Percentiles rank a stretch among this genome's conserved stretches.
These are phyloP conservation scores for Trichaptum fuscoviolaceum DNA, from an alignment of 768 basidiomycete genomes.

Conservation along the genomic window DNA sequence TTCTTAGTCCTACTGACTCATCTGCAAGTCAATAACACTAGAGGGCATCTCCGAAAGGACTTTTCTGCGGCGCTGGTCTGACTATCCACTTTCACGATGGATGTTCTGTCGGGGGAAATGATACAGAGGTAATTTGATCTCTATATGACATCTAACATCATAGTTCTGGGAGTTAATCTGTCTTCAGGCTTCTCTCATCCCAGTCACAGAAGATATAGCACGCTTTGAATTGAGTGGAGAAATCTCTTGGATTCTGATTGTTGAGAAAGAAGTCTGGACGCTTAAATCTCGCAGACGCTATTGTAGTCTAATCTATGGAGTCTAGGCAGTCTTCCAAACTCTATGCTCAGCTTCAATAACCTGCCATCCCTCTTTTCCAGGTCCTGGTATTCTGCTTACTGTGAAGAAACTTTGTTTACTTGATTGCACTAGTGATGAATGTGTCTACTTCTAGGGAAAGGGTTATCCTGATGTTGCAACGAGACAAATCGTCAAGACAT, in stretches of 20 bases:
- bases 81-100: constrained; percentile 53
- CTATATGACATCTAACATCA: background rate
- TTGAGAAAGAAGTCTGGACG: constrained; percentile 84
- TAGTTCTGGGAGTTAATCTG: constrained; percentile 4
- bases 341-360: constrained; percentile 58
- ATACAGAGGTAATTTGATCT: constrained; percentile 47
- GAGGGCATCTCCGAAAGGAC: constrained; percentile 88
- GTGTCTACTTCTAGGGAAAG: constrained; percentile 61
- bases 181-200: constrained; percentile 68
- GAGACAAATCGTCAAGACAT: constrained; percentile 69
- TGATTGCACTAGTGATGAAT: constrained; percentile 1
- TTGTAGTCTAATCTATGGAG: background rate
- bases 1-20: constrained; percentile 8
- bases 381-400: constrained; percentile 73
- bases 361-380: constrained; percentile 42
- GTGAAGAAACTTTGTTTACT: constrained; percentile 31
- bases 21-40: constrained; percentile 23
- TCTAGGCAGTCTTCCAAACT: constrained; percentile 90
- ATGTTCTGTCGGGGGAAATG: constrained; percentile 42
- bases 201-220: constrained; percentile 65
- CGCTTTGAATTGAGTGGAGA: constrained; percentile 49
- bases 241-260: constrained; percentile 73
- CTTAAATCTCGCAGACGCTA: background rate
- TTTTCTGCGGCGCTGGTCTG: constrained; percentile 68
- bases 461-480: constrained; percentile 96